Evolutionary conservation across 2,329 filamentous ascomycete genomes (phyloP), one percentile per base, ranked within the genome.

Genomic region (Magnaporthiopsis rhizophila): DNA sequence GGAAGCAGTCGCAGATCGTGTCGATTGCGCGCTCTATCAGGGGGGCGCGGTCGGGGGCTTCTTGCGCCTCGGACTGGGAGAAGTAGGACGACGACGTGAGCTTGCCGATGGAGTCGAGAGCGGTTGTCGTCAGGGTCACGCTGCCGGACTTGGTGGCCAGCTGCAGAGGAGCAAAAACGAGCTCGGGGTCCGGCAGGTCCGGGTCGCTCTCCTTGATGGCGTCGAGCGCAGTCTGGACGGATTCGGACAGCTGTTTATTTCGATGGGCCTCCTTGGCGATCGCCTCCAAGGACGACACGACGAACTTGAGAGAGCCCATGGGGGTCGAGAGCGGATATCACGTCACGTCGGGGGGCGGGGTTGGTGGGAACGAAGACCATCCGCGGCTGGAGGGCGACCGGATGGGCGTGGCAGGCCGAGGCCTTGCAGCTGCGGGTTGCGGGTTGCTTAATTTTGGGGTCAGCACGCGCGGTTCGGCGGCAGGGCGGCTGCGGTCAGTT

Each of bases 81-180:
- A 99, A 98, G 81, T 98, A 98, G 24, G 95, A 97, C 76, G 97
- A 99, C 72, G 94, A 97, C 74, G 98, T 98, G 67, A 99, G 87
- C 80, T 99, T 99, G 72, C 96, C 95, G 71, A 99, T 97, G 78
- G 94, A 98, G 78, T 99, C 95, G 72, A 99, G 86, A 8, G 95
- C 93, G 53, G 90, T 91, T 28, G 92, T 96, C 66, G 92, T 91
- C 60, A 99, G 83, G 65, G 91, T 87, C 63, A 94, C 89, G 71
- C 91, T 97, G 71, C 88, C 86, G 12, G 92, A 89, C 74, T 92
- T 91, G 50, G 93, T 94, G 61, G 96, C 95, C 58, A 98, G 84
- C 73, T 96, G 91, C 38, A 99, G 79, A 18, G 95, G 95, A 69
- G 89, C 88, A 73, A 99, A 99, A 70, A 99, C 87, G 65, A 96